A percentile compares a stretch with the other conserved stretches of the same genome.
Conservation (phyloP, 2,329 filamentous ascomycete genomes). For the Pseudogymnoascus sp. region DNA sequence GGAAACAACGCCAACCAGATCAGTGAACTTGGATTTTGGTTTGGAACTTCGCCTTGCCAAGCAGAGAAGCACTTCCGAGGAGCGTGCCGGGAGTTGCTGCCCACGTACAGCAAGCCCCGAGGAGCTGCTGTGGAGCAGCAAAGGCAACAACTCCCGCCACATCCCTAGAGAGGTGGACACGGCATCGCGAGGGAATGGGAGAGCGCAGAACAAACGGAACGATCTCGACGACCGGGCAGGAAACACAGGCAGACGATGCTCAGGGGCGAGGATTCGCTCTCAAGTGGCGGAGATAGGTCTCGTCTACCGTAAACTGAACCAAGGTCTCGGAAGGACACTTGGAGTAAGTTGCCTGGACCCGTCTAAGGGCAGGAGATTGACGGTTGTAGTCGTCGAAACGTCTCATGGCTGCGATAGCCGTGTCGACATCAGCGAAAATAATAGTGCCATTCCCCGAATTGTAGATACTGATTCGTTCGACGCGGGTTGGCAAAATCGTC, state of each 20-base stretch:
- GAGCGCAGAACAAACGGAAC: neutral
- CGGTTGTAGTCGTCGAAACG: neutral
- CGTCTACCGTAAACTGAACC: neutral
- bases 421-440: constrained; percentile 22
- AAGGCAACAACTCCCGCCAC: neutral
- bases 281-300: neutral
- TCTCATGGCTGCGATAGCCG: constrained; percentile 9
- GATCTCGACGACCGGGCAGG: neutral
- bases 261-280: no score
- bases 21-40: no score
- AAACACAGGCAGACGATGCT: neutral
- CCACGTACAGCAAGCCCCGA: neutral
- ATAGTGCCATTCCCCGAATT: constrained; percentile 28
- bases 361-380: neutral
- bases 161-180: neutral
- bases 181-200: neutral
- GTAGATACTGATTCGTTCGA: constrained; percentile 24
- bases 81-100: neutral
- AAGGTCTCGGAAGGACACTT: neutral
- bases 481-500: constrained; percentile 8
- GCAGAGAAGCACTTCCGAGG: neutral
- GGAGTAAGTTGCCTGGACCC: neutral
- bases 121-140: neutral
- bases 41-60: neutral
- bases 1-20: neutral